Conservation (phyloP, 306 rosid species). For the Pyrus bretschneideri region DNA sequence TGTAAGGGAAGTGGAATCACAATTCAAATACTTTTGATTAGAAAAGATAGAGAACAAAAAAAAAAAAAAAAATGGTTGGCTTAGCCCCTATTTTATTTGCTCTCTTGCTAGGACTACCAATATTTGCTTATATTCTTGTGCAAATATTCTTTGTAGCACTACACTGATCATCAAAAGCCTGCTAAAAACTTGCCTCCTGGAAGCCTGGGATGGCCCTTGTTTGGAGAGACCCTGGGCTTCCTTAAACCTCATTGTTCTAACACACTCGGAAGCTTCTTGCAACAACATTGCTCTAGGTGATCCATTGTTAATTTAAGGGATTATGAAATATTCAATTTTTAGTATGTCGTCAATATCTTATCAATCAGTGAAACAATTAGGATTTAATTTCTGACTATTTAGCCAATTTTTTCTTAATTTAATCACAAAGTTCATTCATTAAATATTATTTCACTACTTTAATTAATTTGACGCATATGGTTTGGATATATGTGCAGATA, state of each 20-base stretch:
- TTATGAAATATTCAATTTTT: too few species aligned
- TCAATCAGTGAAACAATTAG: too few species aligned
- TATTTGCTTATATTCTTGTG: slow-evolving; percentile 32
- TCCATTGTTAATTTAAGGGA: neutral
- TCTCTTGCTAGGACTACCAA: slow-evolving; percentile 16
- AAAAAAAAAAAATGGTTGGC: slow-evolving; percentile 21
- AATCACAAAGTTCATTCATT: neutral
- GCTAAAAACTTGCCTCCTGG: slow-evolving; percentile 44
- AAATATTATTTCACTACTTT: too few species aligned
- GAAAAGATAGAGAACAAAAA: neutral
- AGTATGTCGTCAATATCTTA: too few species aligned
- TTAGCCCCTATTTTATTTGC: slow-evolving; percentile 15
- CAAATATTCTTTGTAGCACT: slow-evolving; percentile 5
- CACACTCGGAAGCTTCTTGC: slow-evolving; percentile 54
- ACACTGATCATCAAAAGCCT: neutral
- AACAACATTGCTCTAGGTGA: slow-evolving; percentile 52
- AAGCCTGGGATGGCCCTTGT: slow-evolving; percentile 62
- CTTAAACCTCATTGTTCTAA: slow-evolving; percentile 65
- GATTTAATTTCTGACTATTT: too few species aligned
- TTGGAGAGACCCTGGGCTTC: slow-evolving; percentile 58
- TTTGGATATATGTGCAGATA: slow-evolving; percentile 25
- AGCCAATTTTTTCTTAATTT: neutral
- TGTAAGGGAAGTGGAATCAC: neutral
- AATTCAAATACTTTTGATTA: neutral
- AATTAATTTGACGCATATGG: neutral